These are phyloP conservation scores for Chaetothyriales sp. DNA, from an alignment of 2,329 filamentous ascomycete genomes.

Conservation along the genomic window DNA sequence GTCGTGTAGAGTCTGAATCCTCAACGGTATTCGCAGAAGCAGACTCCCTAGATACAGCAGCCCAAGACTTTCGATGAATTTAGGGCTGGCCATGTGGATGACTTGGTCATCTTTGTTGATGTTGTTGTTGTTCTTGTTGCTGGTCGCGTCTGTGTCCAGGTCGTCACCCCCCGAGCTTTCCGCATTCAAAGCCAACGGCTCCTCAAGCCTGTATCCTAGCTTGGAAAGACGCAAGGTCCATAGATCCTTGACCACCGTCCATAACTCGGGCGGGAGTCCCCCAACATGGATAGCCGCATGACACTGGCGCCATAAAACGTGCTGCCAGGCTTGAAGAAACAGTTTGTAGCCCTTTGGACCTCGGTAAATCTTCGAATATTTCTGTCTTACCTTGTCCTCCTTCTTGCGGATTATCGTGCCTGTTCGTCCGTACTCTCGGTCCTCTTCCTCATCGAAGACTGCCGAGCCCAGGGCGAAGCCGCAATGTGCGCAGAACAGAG, in stretches of 20 bases:
- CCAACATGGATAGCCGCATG: conserved; percentile 54
- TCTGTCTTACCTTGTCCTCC: conserved; percentile 39
- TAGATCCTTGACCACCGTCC: conserved; percentile 62
- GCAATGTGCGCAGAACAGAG: neutral
- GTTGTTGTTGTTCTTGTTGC: conserved; percentile 25
- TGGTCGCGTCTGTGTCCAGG: conserved; percentile 16
- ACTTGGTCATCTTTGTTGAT: conserved; percentile 10
- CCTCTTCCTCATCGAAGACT: neutral
- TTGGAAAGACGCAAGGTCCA: conserved; percentile 62
- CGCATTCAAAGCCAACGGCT: conserved; percentile 2
- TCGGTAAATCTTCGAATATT: conserved; percentile 35
- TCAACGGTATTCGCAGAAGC: conserved; percentile 25
- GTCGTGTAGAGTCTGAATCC: conserved; percentile 9
- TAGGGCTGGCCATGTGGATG: conserved; percentile 34
- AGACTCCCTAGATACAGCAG: conserved; percentile 68
- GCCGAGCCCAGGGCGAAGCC: neutral
- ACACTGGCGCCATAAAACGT: conserved; percentile 70
- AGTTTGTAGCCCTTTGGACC: conserved; percentile 60
- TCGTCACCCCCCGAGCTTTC: conserved; percentile 14
- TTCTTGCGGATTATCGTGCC: conserved; percentile 42
- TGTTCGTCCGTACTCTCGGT: conserved; percentile 18
- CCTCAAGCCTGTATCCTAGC: conserved; percentile 24
- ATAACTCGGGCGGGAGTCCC: conserved; percentile 55
- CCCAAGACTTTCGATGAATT: conserved; percentile 56
- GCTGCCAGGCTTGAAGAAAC: conserved; percentile 70